Conservation (phyloP, 2,329 filamentous ascomycete genomes). For the Aspergillus sp. region DNA sequence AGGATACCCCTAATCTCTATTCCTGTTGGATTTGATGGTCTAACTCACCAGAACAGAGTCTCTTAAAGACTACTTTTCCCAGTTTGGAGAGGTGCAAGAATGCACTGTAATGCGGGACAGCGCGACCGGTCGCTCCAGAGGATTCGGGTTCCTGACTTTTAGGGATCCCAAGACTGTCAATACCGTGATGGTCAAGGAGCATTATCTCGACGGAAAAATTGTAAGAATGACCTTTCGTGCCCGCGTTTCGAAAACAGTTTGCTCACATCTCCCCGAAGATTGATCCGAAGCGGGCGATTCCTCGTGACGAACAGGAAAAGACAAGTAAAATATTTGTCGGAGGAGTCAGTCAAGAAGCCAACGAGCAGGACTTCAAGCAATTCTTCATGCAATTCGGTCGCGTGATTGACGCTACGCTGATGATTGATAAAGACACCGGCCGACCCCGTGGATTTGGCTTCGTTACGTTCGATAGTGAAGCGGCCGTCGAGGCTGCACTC, state of each 20-base stretch:
- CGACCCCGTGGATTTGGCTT: slow-evolving; percentile 94
- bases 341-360: slow-evolving; percentile 94
- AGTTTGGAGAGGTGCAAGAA: slow-evolving; percentile 95
- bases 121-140: slow-evolving; percentile 86
- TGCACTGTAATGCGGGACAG: slow-evolving; percentile 99
- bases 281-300: slow-evolving; percentile 95
- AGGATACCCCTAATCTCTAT: slow-evolving; percentile 46
- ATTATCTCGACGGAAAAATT: slow-evolving; percentile 97
- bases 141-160: slow-evolving; percentile 97
- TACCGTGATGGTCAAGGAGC: slow-evolving; percentile 99
- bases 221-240: slow-evolving; percentile 55
- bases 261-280: slow-evolving; percentile 61
- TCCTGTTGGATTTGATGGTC: slow-evolving; percentile 12
- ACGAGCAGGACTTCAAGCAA: slow-evolving; percentile 90
- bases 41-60: slow-evolving; percentile 66
- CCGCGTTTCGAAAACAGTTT: not conserved
- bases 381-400: slow-evolving; percentile 97
- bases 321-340: slow-evolving; percentile 99
- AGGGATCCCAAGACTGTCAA: slow-evolving; percentile 97
- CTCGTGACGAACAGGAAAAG: slow-evolving; percentile 95
- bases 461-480: slow-evolving; percentile 95
- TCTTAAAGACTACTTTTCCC: slow-evolving; percentile 92
- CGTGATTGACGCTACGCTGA: slow-evolving; percentile 94
- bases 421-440: slow-evolving; percentile 99
- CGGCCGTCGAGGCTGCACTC: slow-evolving; percentile 89